Evolutionary conservation across 2,329 filamentous ascomycete species (phyloP).

Genomic region (Thielaviopsis punctulata): DNA sequence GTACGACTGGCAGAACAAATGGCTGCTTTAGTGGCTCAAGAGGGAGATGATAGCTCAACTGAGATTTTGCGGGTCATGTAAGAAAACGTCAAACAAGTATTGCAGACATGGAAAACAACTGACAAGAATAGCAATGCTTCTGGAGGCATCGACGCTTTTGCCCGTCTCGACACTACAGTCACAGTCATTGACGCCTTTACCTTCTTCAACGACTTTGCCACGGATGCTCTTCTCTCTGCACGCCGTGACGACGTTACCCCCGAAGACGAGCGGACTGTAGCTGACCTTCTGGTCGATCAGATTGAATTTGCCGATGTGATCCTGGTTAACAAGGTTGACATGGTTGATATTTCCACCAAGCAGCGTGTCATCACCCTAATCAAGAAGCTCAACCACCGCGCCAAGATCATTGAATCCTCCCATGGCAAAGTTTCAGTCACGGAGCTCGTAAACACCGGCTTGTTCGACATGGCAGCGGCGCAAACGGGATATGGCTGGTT

Average conservation of each 20-base stretch:
- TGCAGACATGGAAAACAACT: background rate
- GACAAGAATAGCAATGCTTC: slow-evolving; percentile 25
- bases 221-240: slow-evolving; percentile 47
- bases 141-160: slow-evolving; percentile 49
- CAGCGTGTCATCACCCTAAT: slow-evolving; percentile 34
- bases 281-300: slow-evolving; percentile 59
- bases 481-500: slow-evolving; percentile 53
- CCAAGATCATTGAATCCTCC: slow-evolving; percentile 43
- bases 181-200: slow-evolving; percentile 60
- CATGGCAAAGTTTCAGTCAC: slow-evolving; percentile 42
- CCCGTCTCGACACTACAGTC: slow-evolving; percentile 51
- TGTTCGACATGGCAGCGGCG: slow-evolving; percentile 47
- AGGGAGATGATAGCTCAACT: slow-evolving; percentile 21
- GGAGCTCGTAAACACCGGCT: slow-evolving; percentile 46
- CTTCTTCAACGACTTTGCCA: slow-evolving; percentile 55
- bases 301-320: slow-evolving; percentile 64
- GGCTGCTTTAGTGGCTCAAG: slow-evolving; percentile 19
- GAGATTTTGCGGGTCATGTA: slow-evolving; percentile 22
- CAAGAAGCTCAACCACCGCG: slow-evolving; percentile 45
- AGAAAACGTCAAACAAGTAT: slow-evolving; percentile 8
- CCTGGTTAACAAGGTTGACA: slow-evolving; percentile 53
- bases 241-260: slow-evolving; percentile 43
- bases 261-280: slow-evolving; percentile 58
- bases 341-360: slow-evolving; percentile 28
- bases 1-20: slow-evolving; percentile 33